Evolutionary conservation across 768 basidiomycete species (phyloP).

Genomic region (Crepidotus variabilis): DNA sequence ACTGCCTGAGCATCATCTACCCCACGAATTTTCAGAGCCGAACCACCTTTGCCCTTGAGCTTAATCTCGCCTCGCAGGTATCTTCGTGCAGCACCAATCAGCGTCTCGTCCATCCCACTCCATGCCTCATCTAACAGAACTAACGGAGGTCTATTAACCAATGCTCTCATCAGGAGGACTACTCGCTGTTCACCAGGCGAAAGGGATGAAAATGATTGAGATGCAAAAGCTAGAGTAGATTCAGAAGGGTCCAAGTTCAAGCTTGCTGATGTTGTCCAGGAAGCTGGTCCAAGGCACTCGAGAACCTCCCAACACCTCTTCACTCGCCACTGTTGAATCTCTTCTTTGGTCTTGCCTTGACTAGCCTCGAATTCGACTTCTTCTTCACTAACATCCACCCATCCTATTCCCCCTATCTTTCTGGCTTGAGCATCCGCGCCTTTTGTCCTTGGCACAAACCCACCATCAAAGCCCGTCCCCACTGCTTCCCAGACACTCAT

Average conservation of each 20-base stretch:
- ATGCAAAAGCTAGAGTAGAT: conserved; percentile 32
- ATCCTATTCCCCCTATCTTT: conserved; percentile 41
- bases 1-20: conserved; percentile 64
- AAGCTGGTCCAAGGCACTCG: conserved; percentile 53
- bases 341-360: conserved; percentile 16
- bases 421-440: conserved; percentile 18
- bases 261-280: conserved; percentile 31
- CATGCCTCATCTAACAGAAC: conserved; percentile 90
- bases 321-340: conserved; percentile 31
- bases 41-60: conserved; percentile 9
- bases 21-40: conserved; percentile 24
- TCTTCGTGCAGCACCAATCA: conserved; percentile 59
- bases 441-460: conserved; percentile 50
- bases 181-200: conserved; percentile 75
- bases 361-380: conserved; percentile 13
- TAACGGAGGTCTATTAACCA: conserved; percentile 70
- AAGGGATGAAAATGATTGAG: conserved; percentile 56
- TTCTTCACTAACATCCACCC: conserved; percentile 31
- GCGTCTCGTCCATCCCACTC: conserved; percentile 84
- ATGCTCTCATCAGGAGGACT: conserved; percentile 80
- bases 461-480: conserved; percentile 66
- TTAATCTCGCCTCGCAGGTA: conserved; percentile 52
- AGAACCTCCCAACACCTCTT: conserved; percentile 53
- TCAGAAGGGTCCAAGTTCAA: neutral
- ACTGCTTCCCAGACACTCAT: conserved; percentile 64